phyloP scores from a whole-genome alignment of 139 green algal genomes.

The Monoraphidium neglectum region DNA sequence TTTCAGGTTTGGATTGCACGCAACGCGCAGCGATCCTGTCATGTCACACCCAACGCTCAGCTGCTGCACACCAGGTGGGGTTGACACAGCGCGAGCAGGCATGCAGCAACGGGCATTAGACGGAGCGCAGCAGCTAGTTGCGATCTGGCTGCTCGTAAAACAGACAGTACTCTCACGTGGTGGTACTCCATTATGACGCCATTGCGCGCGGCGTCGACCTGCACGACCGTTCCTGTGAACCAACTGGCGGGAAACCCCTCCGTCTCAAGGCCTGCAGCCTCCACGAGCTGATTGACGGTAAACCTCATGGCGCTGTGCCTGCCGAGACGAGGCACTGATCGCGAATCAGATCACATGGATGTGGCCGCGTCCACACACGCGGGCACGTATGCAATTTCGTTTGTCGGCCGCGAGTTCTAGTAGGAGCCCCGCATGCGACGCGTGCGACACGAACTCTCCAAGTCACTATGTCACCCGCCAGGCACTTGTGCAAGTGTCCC shows the following conservation, averaged over 20 bases:
- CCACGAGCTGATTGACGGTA: conserved; percentile 26
- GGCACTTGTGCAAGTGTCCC: too few species aligned
- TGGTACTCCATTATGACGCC: background rate
- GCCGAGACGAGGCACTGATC: too few species aligned
- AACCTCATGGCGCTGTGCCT: too few species aligned
- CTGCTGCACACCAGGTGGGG: background rate
- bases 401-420: too few species aligned
- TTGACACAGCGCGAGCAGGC: background rate
- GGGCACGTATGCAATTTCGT: too few species aligned
- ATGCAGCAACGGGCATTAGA: background rate
- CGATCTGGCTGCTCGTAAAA: background rate
- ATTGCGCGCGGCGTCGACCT: background rate
- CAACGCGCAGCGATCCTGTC: background rate
- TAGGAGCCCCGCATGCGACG: too few species aligned
- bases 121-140: background rate
- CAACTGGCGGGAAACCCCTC: conserved; percentile 10
- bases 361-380: too few species aligned
- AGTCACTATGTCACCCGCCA: too few species aligned
- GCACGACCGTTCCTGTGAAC: background rate
- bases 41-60: background rate
- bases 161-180: background rate
- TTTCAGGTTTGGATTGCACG: background rate
- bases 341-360: too few species aligned
- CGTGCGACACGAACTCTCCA: too few species aligned
- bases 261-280: conserved; percentile 6